These are phyloP conservation scores for Crithidia bombi DNA, from an alignment of 208 protist genomes.

Conservation along the genomic window DNA sequence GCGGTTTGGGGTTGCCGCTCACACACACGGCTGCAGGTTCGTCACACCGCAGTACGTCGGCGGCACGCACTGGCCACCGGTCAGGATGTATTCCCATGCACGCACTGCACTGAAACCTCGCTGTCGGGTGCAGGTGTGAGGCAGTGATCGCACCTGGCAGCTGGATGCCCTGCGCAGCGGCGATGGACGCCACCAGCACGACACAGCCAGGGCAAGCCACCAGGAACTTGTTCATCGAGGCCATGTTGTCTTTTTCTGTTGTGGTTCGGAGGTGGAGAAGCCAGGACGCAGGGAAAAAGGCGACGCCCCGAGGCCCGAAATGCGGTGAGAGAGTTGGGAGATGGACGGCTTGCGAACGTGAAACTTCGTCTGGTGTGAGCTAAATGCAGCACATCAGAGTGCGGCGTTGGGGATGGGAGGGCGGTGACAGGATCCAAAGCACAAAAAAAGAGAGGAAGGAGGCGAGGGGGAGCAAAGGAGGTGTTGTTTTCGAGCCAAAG, in stretches of 20 bases:
- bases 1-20: not conserved
- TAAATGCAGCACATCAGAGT: too few relatives aligned
- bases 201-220: slow-evolving; percentile 5
- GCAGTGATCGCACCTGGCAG: slow-evolving; percentile 22
- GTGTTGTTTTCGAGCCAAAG: too few relatives aligned
- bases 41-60: slow-evolving; percentile 18
- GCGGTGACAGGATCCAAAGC: too few relatives aligned
- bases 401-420: too few relatives aligned
- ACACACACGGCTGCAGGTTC: slow-evolving; percentile 12
- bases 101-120: slow-evolving; percentile 1
- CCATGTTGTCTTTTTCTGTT: slow-evolving; percentile 32
- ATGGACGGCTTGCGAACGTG: too few relatives aligned
- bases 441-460: too few relatives aligned
- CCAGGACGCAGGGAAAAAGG: not conserved
- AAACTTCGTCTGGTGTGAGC: too few relatives aligned
- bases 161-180: not conserved
- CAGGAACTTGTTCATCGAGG: slow-evolving; percentile 4
- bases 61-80: slow-evolving; percentile 5
- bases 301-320: not conserved
- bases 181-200: slow-evolving; percentile 4
- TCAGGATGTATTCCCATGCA: slow-evolving; percentile 2
- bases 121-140: not conserved
- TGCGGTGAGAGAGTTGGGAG: too few relatives aligned
- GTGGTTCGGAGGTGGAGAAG: slow-evolving; percentile 9
- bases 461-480: too few relatives aligned